Evolutionary conservation across 2,329 filamentous ascomycete genomes (phyloP), one percentile per base, ranked within the genome.

Genomic region (Epichloe hybrida): DNA sequence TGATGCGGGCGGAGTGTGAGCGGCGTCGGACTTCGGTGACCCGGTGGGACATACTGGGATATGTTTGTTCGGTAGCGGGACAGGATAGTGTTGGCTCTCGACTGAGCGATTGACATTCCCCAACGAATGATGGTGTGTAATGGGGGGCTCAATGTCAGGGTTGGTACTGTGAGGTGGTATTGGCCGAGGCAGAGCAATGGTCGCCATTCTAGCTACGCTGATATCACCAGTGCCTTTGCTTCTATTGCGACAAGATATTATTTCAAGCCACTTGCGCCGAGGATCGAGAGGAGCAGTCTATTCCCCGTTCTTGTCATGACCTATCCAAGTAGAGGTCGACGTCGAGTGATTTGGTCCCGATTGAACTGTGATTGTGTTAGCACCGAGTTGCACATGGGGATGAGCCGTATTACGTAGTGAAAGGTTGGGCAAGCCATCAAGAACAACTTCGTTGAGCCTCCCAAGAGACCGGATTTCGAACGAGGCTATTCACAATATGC

Each of bases 41-140:
- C 89, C 89, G 1, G 89, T 80, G n/a, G 88, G 85, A 68, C 88
- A 95, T 58, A 84, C 72, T n/a, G 90, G 89, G 23, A 95, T 74
- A 67, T 95, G 88, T 67, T 93, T 95, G 69, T 95, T 95, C 9
- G 89, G 88, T 23, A 93, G 74, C 6, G 85, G 59, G 53, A 52
- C 63, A 56, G 54, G 65, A 59, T 53, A 52, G 54, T 54, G 58
- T 45, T 58, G 61, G 48, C 53, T 57, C 47, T 53, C 53, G 50
- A 53, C 53, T 49, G 56, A 35, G 13, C 53, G 42, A 48, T 57
- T 59, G 36, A 61, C 54, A 13, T 60, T 56, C 49, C 67, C 62
- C 54, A 74, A 66, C 31, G 69, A 65, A 52, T 69, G 67, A 35
- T 71, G 68, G 41, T 69, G 66, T 9, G 69, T 64, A 54, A 71